A percentile compares a stretch with the other conserved stretches of the same genome.
These are phyloP conservation scores for Oryza brachyantha DNA, from an alignment of 176 grass and related monocot species.

Conservation along the genomic window DNA sequence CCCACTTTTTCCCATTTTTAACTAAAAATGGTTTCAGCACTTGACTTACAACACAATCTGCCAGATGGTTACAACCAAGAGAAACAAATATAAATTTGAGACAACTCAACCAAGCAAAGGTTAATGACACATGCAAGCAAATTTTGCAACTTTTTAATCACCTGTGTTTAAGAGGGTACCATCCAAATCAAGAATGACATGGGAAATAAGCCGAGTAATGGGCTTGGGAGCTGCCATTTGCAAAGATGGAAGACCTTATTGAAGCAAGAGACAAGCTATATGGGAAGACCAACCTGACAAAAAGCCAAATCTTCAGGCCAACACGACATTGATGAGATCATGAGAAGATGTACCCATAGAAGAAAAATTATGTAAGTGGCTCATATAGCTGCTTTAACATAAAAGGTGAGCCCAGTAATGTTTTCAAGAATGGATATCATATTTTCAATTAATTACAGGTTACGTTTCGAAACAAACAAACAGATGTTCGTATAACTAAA, in stretches of 20 bases:
- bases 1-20: conserved; percentile 80
- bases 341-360: neutral
- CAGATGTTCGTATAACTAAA: neutral
- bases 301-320: neutral
- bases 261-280: conserved; percentile 32
- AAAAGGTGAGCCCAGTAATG: neutral
- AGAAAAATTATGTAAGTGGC: neutral
- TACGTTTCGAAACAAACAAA: neutral
- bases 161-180: conserved; percentile 97
- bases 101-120: conserved; percentile 2
- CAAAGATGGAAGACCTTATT: conserved; percentile 27
- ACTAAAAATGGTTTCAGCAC: conserved; percentile 68
- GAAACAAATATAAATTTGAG: conserved; percentile 5
- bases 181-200: conserved; percentile 96
- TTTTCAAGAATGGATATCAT: neutral
- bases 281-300: conserved; percentile 51
- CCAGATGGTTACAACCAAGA: conserved; percentile 33
- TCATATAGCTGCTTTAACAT: neutral
- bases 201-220: conserved; percentile 47
- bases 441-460: neutral
- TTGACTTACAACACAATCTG: conserved; percentile 74
- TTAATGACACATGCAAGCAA: neutral
- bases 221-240: conserved; percentile 66
- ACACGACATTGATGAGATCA: neutral
- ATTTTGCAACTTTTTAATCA: conserved; percentile 23